phyloP scores from a whole-genome alignment of 2,329 filamentous ascomycete species.

The Pyrenophora seminiperda region DNA sequence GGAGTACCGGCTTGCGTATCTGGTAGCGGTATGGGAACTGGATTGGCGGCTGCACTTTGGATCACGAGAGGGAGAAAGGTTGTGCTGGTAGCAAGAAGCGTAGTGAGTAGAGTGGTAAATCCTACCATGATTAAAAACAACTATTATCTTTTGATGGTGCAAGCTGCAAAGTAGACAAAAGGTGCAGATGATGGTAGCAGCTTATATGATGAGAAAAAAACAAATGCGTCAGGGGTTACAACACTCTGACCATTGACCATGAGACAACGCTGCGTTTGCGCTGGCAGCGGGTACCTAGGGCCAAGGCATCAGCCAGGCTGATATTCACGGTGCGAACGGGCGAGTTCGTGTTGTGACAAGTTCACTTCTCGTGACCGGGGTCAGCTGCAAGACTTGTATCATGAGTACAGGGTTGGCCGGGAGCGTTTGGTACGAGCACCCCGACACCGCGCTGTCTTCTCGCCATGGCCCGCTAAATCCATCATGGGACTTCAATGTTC shows the following conservation, averaged over 20 bases:
- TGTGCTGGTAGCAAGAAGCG: slow-evolving; percentile 17
- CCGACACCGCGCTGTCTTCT: not conserved
- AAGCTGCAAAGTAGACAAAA: not conserved
- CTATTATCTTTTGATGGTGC: not conserved
- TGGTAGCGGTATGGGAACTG: not conserved
- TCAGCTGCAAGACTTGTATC: not conserved
- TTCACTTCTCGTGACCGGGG: not conserved
- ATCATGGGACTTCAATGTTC: not conserved
- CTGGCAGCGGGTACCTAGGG: not conserved
- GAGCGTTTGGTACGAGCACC: not conserved
- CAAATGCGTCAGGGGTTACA: slow-evolving; percentile 4
- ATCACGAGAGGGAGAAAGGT: slow-evolving; percentile 22
- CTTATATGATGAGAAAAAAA: not conserved
- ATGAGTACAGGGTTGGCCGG: not conserved
- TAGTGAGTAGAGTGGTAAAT: slow-evolving; percentile 13
- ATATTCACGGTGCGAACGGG: not conserved
- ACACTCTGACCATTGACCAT: not conserved
- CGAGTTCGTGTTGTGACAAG: not conserved
- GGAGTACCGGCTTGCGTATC: slow-evolving; percentile 4
- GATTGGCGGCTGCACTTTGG: slow-evolving; percentile 1
- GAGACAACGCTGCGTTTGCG: slow-evolving; percentile 4
- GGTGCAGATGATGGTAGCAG: not conserved
- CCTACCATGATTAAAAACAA: not conserved
- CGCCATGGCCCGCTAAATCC: not conserved
- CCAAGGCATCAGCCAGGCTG: not conserved